These are phyloP conservation scores for Byssochlamys sp. DNA, from an alignment of 2,329 filamentous ascomycete genomes.

Conservation along the genomic window DNA sequence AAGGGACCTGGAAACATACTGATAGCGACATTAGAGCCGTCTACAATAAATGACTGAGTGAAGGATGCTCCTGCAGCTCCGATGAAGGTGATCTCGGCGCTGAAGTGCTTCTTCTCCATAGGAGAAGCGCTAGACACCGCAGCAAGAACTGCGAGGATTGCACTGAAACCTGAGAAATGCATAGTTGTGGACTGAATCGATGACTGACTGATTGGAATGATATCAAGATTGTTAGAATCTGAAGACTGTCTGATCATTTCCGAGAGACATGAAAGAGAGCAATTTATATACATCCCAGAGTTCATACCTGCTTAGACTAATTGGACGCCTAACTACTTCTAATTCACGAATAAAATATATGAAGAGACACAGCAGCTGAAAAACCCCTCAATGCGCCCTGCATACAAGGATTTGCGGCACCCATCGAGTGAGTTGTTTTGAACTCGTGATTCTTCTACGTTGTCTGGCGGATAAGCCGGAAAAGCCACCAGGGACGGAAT, in stretches of 20 bases:
- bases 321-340: neutral
- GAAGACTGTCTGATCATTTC: neutral
- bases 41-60: neutral
- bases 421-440: neutral
- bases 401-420: neutral
- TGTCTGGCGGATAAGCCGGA: neutral
- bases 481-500: neutral
- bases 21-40: neutral
- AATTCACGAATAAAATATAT: neutral
- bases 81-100: neutral
- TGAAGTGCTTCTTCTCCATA: neutral
- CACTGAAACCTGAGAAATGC: neutral
- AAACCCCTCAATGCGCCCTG: neutral
- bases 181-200: neutral
- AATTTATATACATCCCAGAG: neutral
- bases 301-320: too few relatives aligned
- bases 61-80: neutral
- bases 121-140: neutral
- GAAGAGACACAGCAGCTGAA: neutral
- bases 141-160: neutral
- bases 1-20: neutral
- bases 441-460: neutral
- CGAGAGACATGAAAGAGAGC: neutral
- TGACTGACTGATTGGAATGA: neutral
- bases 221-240: neutral